Base-by-base conservation (phyloP, 2,329 filamentous ascomycete genomes). In the Colletotrichum karsti region DNA sequence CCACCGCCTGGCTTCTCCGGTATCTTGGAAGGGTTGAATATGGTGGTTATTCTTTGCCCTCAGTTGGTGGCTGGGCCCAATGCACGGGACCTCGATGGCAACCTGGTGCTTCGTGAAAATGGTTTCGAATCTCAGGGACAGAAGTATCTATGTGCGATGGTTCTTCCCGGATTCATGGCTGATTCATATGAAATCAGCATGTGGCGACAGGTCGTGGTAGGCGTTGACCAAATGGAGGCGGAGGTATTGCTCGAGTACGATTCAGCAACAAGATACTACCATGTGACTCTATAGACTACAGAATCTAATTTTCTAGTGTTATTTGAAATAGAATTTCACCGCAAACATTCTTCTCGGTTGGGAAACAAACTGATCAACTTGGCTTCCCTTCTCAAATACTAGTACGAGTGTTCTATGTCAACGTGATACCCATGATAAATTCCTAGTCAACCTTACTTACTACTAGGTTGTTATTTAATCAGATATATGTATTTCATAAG, bases 241-340 rank as follows among this genome's bases (percentile, higher is more conserved):
- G 82, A 84, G 72, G 77, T 84, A 4, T 64, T 82, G 30, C 67
- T 84, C 9, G 81, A 84, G 70, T 84, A 83, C 69, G 82, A 84
- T 71, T 61, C 73, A 3, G 77, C 71, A 7, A 81, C 82, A n/a
- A 73, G 83, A 60, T 84, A 82, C 58, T 84, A 82, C 69, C 81
- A 83, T 48, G 35, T 66, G 20, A 67, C 50, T 6, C 24, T 67
- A 1, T 67, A 35, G 22, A 5, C 12, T 2, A 35, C n/a, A 22
- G 1, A 13, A 8, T 8, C 1, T 18, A 37, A 20, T 35, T n/a
- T 5, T 53, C 7, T 4, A 46, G 20, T 22, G 3, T n/a, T n/a
- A n/a, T n/a, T n/a, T n/a, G n/a, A n/a, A n/a, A n/a, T n/a, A n/a
- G n/a, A n/a, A n/a, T n/a, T n/a, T n/a, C n/a, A n/a, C n/a, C n/a